These are phyloP conservation scores for Penicillium simplicissimum DNA, from an alignment of 495 filamentous ascomycete species.

Conservation along the genomic window DNA sequence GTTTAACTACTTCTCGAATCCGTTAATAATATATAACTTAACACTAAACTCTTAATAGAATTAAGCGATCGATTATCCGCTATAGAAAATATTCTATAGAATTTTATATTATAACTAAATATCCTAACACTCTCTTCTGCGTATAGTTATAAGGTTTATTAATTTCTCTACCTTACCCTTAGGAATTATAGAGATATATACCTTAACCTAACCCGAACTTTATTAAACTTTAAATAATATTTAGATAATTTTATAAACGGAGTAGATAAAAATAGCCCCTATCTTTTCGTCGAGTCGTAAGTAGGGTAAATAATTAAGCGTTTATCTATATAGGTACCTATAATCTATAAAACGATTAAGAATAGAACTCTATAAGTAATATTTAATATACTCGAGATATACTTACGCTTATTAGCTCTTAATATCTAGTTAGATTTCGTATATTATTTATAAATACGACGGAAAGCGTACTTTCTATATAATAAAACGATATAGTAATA, in stretches of 20 bases:
- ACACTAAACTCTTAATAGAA: background rate
- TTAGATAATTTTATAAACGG: background rate
- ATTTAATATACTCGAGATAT: no score
- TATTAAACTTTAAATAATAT: background rate
- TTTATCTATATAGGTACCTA: background rate
- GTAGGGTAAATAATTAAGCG: background rate
- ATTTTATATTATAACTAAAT: background rate
- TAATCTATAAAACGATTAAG: background rate
- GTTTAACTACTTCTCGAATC: no score
- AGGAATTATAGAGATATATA: background rate
- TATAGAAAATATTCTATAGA: background rate
- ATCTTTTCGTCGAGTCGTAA: background rate
- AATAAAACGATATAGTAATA: background rate
- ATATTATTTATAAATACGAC: background rate
- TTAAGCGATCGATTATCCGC: background rate
- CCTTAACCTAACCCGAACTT: background rate
- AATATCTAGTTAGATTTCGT: background rate
- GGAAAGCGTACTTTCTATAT: background rate
- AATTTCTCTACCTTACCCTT: background rate
- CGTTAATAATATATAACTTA: background rate
- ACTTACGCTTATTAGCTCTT: background rate
- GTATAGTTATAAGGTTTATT: background rate
- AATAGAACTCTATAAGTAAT: background rate
- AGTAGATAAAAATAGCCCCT: background rate
- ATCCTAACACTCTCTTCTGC: background rate